Evolutionary conservation across 1,284 basidiomycete genomes (phyloP).

Genomic region (Ganoderma boninense): DNA sequence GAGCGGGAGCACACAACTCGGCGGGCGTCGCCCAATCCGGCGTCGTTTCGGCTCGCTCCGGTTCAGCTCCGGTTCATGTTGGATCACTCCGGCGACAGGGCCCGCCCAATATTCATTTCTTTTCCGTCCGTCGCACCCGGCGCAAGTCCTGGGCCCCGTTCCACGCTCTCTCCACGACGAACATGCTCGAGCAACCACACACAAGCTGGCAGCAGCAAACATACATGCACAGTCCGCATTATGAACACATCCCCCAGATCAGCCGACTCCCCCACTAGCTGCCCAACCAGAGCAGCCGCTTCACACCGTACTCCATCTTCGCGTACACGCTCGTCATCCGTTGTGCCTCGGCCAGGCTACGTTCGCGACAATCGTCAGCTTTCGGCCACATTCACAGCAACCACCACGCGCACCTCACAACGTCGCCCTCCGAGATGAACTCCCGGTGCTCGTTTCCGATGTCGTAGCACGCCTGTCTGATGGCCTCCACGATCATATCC

Average conservation of each 20-base stretch:
- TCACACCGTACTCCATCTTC: slow-evolving; percentile 92
- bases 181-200: slow-evolving; percentile 19
- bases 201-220: slow-evolving; percentile 16
- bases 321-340: slow-evolving; percentile 84
- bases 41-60: slow-evolving; percentile 14
- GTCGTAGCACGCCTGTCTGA: slow-evolving; percentile 74
- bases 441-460: slow-evolving; percentile 55
- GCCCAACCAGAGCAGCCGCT: slow-evolving; percentile 87
- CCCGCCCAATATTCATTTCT: background rate
- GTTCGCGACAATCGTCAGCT: slow-evolving; percentile 19
- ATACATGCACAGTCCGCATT: slow-evolving; percentile 23
- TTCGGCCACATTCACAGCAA: slow-evolving; percentile 17
- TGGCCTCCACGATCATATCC: slow-evolving; percentile 75
- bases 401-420: slow-evolving; percentile 71
- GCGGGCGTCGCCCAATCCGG: slow-evolving; percentile 11
- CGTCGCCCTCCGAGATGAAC: slow-evolving; percentile 74
- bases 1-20: slow-evolving; percentile 9
- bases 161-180: slow-evolving; percentile 21
- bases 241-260: slow-evolving; percentile 11
- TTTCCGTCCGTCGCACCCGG: background rate
- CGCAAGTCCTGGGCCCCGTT: background rate
- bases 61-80: slow-evolving; percentile 28
- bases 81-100: slow-evolving; percentile 9
- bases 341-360: slow-evolving; percentile 82
- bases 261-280: slow-evolving; percentile 47